Evolutionary conservation across 345 rosid species (phyloP).

Genomic region (Eutrema japonicum): DNA sequence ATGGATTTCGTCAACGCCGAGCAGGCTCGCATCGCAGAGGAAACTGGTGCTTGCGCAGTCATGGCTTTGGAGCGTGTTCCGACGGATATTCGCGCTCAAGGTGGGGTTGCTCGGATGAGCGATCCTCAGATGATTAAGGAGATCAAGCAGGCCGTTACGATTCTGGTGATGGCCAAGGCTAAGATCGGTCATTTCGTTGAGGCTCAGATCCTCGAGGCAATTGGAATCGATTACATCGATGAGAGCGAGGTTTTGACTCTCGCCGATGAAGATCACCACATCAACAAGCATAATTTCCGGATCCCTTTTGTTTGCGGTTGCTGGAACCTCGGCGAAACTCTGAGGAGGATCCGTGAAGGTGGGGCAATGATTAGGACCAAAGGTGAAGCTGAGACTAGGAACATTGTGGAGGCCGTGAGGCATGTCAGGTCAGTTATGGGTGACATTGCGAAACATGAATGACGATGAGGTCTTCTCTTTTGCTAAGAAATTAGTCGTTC

Average conservation of each 20-base stretch:
- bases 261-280: conserved; percentile 87
- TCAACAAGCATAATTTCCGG: conserved; percentile 86
- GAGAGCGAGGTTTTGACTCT: conserved; percentile 85
- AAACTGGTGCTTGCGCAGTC: too few relatives aligned
- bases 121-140: too few relatives aligned
- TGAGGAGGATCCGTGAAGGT: conserved; percentile 82
- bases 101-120: too few relatives aligned
- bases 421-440: conserved; percentile 90
- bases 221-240: conserved; percentile 84
- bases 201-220: conserved; percentile 75
- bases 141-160: conserved; percentile 52
- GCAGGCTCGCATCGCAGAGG: too few relatives aligned
- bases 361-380: conserved; percentile 94
- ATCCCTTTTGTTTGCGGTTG: conserved; percentile 93
- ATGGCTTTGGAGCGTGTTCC: too few relatives aligned
- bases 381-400: conserved; percentile 92
- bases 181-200: conserved; percentile 86
- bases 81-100: too few relatives aligned
- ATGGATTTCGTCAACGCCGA: too few relatives aligned
- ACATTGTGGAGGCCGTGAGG: conserved; percentile 80
- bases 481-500: conserved; percentile 74
- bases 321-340: conserved; percentile 78
- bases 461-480: conserved; percentile 86
- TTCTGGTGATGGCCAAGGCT: conserved; percentile 86
- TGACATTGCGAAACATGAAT: conserved; percentile 81